phyloP scores from a whole-genome alignment of 2,329 filamentous ascomycete genomes.

The Fusarium odoratissimum region DNA sequence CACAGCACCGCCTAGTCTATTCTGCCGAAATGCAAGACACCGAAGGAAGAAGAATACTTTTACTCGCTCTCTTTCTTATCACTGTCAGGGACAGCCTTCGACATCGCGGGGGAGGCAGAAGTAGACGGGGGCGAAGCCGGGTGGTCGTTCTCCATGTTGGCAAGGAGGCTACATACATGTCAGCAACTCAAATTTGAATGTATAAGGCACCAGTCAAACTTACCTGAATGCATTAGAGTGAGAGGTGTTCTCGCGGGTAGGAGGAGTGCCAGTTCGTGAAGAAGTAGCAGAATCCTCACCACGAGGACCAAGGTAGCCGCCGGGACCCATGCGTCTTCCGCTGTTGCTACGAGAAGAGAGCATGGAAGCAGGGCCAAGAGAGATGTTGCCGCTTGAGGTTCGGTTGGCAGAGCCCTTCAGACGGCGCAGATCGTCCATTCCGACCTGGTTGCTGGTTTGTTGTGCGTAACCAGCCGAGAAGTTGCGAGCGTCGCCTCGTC shows the following conservation, averaged over 20 bases:
- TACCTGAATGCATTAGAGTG: slow-evolving; percentile 96
- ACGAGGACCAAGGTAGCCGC: slow-evolving; percentile 76
- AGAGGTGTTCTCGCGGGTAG: slow-evolving; percentile 68
- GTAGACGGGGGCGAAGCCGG: slow-evolving; percentile 77
- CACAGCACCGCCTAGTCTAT: slow-evolving; percentile 63
- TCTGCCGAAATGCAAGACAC: slow-evolving; percentile 60
- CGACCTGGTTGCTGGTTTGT: slow-evolving; percentile 85
- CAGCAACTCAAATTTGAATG: not conserved
- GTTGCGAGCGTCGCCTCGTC: slow-evolving; percentile 87
- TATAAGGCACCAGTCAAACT: slow-evolving; percentile 48
- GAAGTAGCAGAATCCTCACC: slow-evolving; percentile 88
- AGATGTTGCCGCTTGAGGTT: slow-evolving; percentile 70
- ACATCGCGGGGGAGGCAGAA: slow-evolving; percentile 72
- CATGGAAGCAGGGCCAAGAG: slow-evolving; percentile 86
- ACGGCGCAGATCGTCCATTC: slow-evolving; percentile 89
- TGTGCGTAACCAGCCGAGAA: slow-evolving; percentile 79
- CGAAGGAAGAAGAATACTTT: slow-evolving; percentile 48
- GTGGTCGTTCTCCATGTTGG: slow-evolving; percentile 71
- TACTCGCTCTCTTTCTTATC: slow-evolving; percentile 65
- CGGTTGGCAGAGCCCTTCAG: slow-evolving; percentile 74
- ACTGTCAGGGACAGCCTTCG: slow-evolving; percentile 70
- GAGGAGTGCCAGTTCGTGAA: slow-evolving; percentile 90
- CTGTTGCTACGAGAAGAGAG: slow-evolving; percentile 92
- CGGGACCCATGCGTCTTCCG: slow-evolving; percentile 82
- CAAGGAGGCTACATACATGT: slow-evolving; percentile 60